Conservation (phyloP, 805 yeast genomes). For the Candida germanica region DNA sequence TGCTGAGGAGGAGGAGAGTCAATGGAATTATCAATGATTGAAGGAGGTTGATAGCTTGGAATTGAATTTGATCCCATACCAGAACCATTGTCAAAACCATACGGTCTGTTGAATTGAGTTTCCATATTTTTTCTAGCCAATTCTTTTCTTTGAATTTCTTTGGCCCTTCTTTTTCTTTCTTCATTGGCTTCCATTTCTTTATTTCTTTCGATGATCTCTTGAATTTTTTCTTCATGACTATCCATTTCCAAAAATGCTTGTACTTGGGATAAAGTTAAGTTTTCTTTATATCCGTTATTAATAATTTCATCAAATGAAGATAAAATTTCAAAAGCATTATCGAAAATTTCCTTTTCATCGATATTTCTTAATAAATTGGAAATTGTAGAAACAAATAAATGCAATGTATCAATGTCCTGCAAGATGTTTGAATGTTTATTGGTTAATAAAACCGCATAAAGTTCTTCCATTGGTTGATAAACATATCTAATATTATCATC, state of each 20-base stretch:
- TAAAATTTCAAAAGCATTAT: slow-evolving; percentile 82
- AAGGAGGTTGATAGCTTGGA: slow-evolving; percentile 21
- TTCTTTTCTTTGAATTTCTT: slow-evolving; percentile 80
- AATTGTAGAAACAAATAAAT: slow-evolving; percentile 78
- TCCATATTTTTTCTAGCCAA: slow-evolving; percentile 62
- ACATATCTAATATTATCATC: slow-evolving; percentile 89
- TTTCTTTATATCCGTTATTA: slow-evolving; percentile 85
- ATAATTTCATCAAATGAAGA: slow-evolving; percentile 94
- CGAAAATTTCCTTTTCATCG: slow-evolving; percentile 80
- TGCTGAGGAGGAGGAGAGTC: slow-evolving; percentile 7
- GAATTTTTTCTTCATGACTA: slow-evolving; percentile 97
- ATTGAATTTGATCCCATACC: slow-evolving; percentile 13
- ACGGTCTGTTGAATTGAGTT: slow-evolving; percentile 30
- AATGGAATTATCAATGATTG: slow-evolving; percentile 8
- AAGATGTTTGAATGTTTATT: slow-evolving; percentile 87
- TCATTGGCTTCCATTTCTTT: slow-evolving; percentile 96
- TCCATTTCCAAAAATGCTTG: slow-evolving; percentile 93
- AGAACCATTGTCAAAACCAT: slow-evolving; percentile 4
- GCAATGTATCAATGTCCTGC: slow-evolving; percentile 91
- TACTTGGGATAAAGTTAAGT: slow-evolving; percentile 76
- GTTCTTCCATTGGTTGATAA: slow-evolving; percentile 93
- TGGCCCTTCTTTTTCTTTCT: slow-evolving; percentile 93
- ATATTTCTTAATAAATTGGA: slow-evolving; percentile 66
- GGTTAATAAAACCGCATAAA: slow-evolving; percentile 86
- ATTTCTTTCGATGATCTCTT: slow-evolving; percentile 94